Conservation (phyloP, 192 early-diverging fungal species). For the Thoreauomyces humboldtii region DNA sequence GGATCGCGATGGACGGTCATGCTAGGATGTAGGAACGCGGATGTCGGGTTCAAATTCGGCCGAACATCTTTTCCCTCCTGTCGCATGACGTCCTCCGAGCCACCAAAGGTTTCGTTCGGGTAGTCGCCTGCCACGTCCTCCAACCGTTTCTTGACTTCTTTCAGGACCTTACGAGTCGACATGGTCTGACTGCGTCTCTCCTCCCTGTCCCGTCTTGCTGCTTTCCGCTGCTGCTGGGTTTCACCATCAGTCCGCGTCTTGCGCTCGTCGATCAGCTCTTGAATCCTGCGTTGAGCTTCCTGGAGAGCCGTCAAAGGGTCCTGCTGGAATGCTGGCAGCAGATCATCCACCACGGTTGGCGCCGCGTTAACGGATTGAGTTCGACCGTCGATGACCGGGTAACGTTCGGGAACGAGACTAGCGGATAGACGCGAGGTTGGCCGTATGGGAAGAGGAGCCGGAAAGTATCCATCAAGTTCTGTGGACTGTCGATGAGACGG, state of each 20-base stretch:
- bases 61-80: not conserved
- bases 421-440: not conserved
- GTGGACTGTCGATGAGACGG: not conserved
- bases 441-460: not conserved
- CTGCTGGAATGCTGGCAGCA: constrained; percentile 9
- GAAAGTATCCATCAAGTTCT: not conserved
- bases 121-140: constrained; percentile 10
- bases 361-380: not conserved
- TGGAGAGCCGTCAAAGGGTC: constrained; percentile 3
- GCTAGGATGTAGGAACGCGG: not conserved
- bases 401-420: not conserved
- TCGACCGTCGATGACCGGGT: not conserved
- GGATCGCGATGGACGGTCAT: not conserved
- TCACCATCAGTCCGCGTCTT: too few relatives aligned
- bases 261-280: constrained; percentile 7
- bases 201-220: constrained; percentile 3
- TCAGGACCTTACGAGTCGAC: constrained; percentile 3
- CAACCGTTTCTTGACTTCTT: not conserved
- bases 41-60: not conserved
- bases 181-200: not conserved
- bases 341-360: not conserved
- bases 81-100: too few relatives aligned
- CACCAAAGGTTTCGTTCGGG: too few relatives aligned
- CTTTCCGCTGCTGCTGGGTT: too few relatives aligned
- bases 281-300: constrained; percentile 11